Base-by-base conservation (phyloP, 2,329 filamentous ascomycete genomes). In the Ophiostoma sp. region DNA sequence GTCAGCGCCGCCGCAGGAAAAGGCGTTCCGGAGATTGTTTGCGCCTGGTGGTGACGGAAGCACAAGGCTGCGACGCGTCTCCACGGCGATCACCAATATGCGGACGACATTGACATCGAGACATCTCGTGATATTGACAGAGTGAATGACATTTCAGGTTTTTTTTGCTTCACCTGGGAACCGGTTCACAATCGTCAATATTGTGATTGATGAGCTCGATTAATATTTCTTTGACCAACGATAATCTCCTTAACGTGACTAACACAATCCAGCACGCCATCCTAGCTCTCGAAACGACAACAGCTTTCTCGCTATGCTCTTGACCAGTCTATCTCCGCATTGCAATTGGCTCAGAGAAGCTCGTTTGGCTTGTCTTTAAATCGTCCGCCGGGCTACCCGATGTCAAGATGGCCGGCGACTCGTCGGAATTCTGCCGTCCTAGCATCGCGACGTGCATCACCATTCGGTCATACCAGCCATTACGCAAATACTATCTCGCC, bases 1-100 rank as follows among this genome's bases (percentile, higher is more conserved):
- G 36, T 19, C 61, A 66, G 61, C 33, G 22, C 61, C 22, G 11
- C 15, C 36, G 22, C 22, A 45, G 61, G 15, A 42, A 12, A 12
- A 42, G 39, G 36, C 36, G 36, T 45, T 66, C 36, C 61, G 61
- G 61, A 66, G 36, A 66, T 66, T 25, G 22, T 3, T 2, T 45
- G 36, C 36, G 36, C 61, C 61, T 19, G 36, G 61, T 45, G 1
- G 6, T 28, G 15, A 66, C n/a, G 9, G 19, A 8, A 12, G 61
- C 36, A 25, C n/a, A 12, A 64, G n/a, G 61, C 36, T 64, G n/a
- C 22, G 61, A 66, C 61, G 36, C 36, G 61, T 66, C 36, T 66
- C 61, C 36, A 39, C 39, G 31, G 36, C 36, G n/a, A 64, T 61
- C 31, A 1, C 31, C 50, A 28, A 28, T 28, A 19, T 28, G 22